A percentile compares a stretch with the other conserved stretches of the same genome.
phyloP scores from a whole-genome alignment of 78 protist genomes.

The slime mould (Dictyostelium discoideum) region DNA sequence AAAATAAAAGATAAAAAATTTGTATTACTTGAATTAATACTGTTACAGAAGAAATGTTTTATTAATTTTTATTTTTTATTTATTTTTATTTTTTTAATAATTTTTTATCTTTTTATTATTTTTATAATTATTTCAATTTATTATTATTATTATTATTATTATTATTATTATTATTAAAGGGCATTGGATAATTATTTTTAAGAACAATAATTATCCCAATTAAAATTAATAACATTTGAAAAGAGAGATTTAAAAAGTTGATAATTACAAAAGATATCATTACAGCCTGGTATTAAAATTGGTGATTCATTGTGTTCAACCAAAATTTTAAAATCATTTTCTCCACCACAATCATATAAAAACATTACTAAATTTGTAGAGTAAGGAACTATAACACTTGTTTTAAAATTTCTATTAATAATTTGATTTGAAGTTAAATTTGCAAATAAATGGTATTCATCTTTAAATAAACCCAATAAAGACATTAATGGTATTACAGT shows the following conservation, averaged over 20 bases:
- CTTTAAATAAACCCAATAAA: slow-evolving; percentile 51
- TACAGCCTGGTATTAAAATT: slow-evolving; percentile 48
- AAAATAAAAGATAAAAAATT: too few relatives aligned
- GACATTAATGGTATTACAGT: slow-evolving; percentile 38
- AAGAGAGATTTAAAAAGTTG: neutral
- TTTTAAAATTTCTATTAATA: neutral
- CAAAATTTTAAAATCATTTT: slow-evolving; percentile 1
- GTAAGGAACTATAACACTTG: slow-evolving; percentile 19
- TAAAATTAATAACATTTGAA: neutral
- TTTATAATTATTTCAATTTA: too few relatives aligned
- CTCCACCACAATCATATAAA: slow-evolving; percentile 28
- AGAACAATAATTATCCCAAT: neutral
- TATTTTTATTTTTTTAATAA: too few relatives aligned
- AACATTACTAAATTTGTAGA: slow-evolving; percentile 44
- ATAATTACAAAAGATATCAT: slow-evolving; percentile 24
- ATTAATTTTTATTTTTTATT: too few relatives aligned
- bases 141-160: too few relatives aligned
- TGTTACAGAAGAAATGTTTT: too few relatives aligned
- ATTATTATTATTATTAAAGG: too few relatives aligned
- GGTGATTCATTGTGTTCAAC: slow-evolving; percentile 51
- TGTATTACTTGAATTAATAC: too few relatives aligned
- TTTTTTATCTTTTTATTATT: too few relatives aligned
- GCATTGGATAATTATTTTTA: too few relatives aligned
- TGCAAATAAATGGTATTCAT: slow-evolving; percentile 3
- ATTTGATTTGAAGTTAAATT: slow-evolving; percentile 17